Conservation (phyloP, 1,284 basidiomycete species). For the Puccinia sorghi region DNA sequence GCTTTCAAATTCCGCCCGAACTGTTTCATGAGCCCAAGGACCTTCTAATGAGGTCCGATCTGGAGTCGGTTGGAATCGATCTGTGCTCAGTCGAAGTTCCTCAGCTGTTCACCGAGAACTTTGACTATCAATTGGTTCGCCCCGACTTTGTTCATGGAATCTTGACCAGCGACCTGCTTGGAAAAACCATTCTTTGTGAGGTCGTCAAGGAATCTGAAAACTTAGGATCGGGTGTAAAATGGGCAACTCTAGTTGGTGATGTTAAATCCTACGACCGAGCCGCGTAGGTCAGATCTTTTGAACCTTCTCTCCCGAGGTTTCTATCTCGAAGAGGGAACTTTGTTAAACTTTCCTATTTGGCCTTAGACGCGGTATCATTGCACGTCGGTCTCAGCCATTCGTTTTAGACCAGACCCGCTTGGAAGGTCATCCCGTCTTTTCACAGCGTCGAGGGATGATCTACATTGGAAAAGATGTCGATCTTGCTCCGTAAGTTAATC, state of each 20-base stretch:
- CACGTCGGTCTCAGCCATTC: slow-evolving; percentile 39
- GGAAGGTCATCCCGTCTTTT: slow-evolving; percentile 24
- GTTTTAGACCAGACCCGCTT: slow-evolving; percentile 33
- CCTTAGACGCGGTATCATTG: slow-evolving; percentile 43
- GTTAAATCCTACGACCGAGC: slow-evolving; percentile 45
- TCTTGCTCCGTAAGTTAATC: slow-evolving; percentile 40
- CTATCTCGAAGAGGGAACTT: not conserved
- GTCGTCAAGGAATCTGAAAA: slow-evolving; percentile 64
- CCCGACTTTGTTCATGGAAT: slow-evolving; percentile 95
- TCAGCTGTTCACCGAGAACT: slow-evolving; percentile 97
- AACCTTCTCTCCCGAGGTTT: slow-evolving; percentile 5
- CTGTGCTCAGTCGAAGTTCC: slow-evolving; percentile 82
- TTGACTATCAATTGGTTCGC: slow-evolving; percentile 90
- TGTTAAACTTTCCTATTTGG: not conserved
- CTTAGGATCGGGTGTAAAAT: slow-evolving; percentile 40
- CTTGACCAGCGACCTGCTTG: slow-evolving; percentile 88
- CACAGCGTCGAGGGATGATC: slow-evolving; percentile 46
- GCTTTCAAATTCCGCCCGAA: slow-evolving; percentile 55
- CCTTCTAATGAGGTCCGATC: slow-evolving; percentile 59
- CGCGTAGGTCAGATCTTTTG: slow-evolving; percentile 31
- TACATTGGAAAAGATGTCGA: slow-evolving; percentile 50
- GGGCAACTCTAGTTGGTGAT: slow-evolving; percentile 36
- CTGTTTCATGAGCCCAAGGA: slow-evolving; percentile 64
- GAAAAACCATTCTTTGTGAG: slow-evolving; percentile 90
- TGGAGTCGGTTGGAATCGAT: slow-evolving; percentile 66